A percentile compares a stretch with the other conserved stretches of the same genome.
These are phyloP conservation scores for Cardiospermum halicacabum DNA, from an alignment of 345 rosid genomes.

Conservation along the genomic window DNA sequence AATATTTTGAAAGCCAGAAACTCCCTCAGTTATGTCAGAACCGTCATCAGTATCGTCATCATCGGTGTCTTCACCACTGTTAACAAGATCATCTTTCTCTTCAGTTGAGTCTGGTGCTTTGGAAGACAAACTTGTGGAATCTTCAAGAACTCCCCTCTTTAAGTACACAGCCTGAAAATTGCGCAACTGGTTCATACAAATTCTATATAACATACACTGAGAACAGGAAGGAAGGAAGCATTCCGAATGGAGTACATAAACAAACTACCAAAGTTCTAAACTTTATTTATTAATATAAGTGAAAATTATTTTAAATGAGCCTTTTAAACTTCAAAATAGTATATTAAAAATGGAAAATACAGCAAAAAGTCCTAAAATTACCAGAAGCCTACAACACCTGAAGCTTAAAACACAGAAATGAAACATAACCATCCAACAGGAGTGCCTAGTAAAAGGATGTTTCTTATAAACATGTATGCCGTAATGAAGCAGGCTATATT, in stretches of 20 bases:
- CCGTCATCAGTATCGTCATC: conserved; percentile 62
- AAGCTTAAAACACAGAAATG: conserved; percentile 1
- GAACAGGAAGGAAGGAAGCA: neutral
- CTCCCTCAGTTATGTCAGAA: conserved; percentile 66
- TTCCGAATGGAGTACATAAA: neutral
- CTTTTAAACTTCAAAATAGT: too few species aligned
- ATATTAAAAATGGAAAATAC: neutral
- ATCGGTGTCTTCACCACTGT: conserved; percentile 54
- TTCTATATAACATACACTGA: conserved; percentile 11
- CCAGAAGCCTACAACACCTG: neutral
- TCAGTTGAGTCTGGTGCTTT: conserved; percentile 45
- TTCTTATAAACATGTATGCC: neutral
- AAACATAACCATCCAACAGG: neutral
- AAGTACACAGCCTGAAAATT: conserved; percentile 74
- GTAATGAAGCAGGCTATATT: neutral
- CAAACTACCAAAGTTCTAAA: neutral
- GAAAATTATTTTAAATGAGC: too few species aligned
- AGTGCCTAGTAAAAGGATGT: neutral
- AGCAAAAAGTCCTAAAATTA: neutral
- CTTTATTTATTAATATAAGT: neutral
- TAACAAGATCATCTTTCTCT: conserved; percentile 47
- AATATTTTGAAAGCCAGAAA: conserved; percentile 67
- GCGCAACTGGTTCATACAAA: conserved; percentile 18
- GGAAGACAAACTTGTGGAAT: conserved; percentile 37
- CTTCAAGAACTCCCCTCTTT: conserved; percentile 46